Percentiles rank a stretch among this genome's conserved stretches.
phyloP scores from a whole-genome alignment of 305 asterid genomes.

The Fraxinus velutina region DNA sequence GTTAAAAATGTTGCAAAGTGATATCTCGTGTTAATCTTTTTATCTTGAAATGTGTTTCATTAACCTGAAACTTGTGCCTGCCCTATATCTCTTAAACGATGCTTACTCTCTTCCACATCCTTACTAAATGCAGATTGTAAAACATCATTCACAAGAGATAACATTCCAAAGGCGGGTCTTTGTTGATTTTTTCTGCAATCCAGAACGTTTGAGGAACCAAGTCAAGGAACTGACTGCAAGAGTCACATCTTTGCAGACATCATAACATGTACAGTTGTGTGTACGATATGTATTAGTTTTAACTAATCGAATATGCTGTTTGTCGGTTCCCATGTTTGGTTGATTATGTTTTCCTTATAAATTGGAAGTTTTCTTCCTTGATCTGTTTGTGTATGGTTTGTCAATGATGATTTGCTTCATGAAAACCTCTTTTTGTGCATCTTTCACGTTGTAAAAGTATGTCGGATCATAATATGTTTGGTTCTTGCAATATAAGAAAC shows the following conservation, averaged over 20 bases:
- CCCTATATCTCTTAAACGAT: not conserved
- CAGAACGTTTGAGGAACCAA: constrained; percentile 81
- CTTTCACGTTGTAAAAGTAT: not conserved
- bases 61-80: not conserved
- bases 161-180: constrained; percentile 80
- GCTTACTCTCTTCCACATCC: not conserved
- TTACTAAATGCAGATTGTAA: constrained; percentile 58
- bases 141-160: constrained; percentile 87
- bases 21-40: not conserved
- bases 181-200: constrained; percentile 94
- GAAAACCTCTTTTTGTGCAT: not conserved
- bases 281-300: not conserved
- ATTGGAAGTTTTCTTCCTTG: not conserved
- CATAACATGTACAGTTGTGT: constrained; percentile 38
- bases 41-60: not conserved
- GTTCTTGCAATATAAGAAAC: not conserved
- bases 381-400: not conserved
- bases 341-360: not conserved
- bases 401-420: not conserved
- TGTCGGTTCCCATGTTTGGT: not conserved
- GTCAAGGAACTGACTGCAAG: constrained; percentile 88
- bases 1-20: not conserved
- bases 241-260: constrained; percentile 77
- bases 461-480: not conserved
- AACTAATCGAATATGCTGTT: not conserved